phyloP scores from a whole-genome alignment of 495 filamentous ascomycete species.

The Talaromyces ruber region DNA sequence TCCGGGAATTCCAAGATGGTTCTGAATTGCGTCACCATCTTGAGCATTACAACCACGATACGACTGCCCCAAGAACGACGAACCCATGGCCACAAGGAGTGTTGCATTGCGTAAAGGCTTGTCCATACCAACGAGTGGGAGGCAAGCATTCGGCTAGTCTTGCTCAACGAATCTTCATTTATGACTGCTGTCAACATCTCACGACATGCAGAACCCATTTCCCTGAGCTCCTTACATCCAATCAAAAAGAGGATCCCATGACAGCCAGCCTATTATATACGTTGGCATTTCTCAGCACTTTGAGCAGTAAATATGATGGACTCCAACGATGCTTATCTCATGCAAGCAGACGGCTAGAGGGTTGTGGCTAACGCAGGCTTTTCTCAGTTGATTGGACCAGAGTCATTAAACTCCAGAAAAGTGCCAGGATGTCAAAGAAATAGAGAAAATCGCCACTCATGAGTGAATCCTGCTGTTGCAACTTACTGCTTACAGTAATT shows the following conservation, averaged over 20 bases:
- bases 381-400: background rate
- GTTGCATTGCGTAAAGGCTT: background rate
- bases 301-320: background rate
- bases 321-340: background rate
- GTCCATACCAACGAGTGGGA: background rate
- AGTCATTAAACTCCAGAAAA: background rate
- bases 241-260: background rate
- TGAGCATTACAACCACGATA: background rate
- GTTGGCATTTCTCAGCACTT: background rate
- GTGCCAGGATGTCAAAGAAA: background rate
- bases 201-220: background rate
- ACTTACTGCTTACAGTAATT: background rate
- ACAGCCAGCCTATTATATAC: background rate
- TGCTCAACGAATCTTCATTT: background rate
- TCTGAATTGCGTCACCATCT: background rate
- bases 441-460: background rate
- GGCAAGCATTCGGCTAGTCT: background rate
- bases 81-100: background rate
- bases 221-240: background rate
- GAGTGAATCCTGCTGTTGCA: background rate
- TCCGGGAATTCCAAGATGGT: background rate
- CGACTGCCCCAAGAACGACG: background rate
- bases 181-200: background rate
- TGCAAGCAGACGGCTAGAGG: background rate
- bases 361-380: background rate